Conservation (phyloP, 2,329 filamentous ascomycete species). For the Nemania serpens region DNA sequence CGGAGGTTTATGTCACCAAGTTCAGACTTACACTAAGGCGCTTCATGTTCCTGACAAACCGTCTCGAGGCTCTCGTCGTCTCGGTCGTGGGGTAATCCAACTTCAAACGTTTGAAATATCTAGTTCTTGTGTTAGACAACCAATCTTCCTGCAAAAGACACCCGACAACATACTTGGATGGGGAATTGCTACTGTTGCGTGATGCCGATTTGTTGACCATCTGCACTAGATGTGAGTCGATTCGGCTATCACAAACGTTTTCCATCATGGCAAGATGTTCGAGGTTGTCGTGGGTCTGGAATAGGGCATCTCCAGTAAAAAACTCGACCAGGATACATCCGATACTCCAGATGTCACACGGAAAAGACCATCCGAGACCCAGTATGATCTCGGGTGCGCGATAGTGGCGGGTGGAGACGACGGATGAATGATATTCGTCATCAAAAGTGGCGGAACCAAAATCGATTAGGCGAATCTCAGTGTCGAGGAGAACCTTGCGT, state of each 20-base stretch:
- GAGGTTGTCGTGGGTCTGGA: slow-evolving; percentile 74
- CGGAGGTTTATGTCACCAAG: not conserved
- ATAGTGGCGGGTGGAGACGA: slow-evolving; percentile 72
- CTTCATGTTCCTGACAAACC: slow-evolving; percentile 76
- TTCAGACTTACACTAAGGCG: slow-evolving; percentile 58
- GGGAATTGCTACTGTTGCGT: slow-evolving; percentile 62
- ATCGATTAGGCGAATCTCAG: slow-evolving; percentile 72
- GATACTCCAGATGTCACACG: slow-evolving; percentile 76
- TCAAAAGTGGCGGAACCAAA: slow-evolving; percentile 75
- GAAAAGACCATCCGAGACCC: slow-evolving; percentile 72
- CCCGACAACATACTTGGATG: slow-evolving; percentile 59
- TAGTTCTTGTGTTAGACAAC: slow-evolving; percentile 44
- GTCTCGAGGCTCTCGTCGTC: slow-evolving; percentile 65
- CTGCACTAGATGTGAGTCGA: slow-evolving; percentile 63
- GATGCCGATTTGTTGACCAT: slow-evolving; percentile 61
- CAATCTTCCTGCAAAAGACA: not conserved
- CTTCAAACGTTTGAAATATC: slow-evolving; percentile 69
- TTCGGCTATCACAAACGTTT: slow-evolving; percentile 63
- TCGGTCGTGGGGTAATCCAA: slow-evolving; percentile 68
- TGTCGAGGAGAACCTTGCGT: slow-evolving; percentile 67
- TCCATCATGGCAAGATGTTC: slow-evolving; percentile 80
- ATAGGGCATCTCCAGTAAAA: slow-evolving; percentile 71
- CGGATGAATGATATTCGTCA: slow-evolving; percentile 73
- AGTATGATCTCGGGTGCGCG: slow-evolving; percentile 73
- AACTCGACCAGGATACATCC: slow-evolving; percentile 75